Base-by-base conservation (phyloP, 108 stramenopile genomes). In the Skeletonema tropicum region DNA sequence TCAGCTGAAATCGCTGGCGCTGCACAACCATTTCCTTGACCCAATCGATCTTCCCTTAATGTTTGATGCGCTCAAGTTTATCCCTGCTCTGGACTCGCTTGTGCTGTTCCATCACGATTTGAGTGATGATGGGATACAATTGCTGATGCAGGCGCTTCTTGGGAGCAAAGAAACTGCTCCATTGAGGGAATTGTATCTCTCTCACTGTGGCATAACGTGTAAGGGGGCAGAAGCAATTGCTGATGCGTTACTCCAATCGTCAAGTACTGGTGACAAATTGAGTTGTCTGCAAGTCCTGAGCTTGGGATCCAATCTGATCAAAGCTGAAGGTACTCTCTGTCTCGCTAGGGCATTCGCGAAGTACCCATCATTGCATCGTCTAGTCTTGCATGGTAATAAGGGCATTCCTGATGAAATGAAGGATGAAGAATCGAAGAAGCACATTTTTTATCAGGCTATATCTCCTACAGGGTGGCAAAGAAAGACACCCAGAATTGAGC, bases 61-160 rank as follows among this genome's bases (percentile, higher is more conserved):
- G 23, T 70, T 70, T 58, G 64, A 57, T 32, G 76, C 60, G 14
- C 31, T 77, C 31, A 15, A n/a, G 13, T 29, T 29, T 32, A 6
- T 77, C 15, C 62, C 49, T 26, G 10, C 62, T 41, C 41, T 77
- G 4, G 62, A 70, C 8, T 57, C 30, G 6, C 39, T 70, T 2
- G 57, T 70, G 14, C 8, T 77, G 21, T 77, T 77, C 57, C 61
- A 77, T 65, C 76, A 77, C 32, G 63, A 77, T 65, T 26, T 77
- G 55, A 55, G 69, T 11, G 69, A 77, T 21, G 38, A 65, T 26
- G 45, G 45, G 7, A 63, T 64, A 3, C 33, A n/a, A 5, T 14
- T 70, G 57, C 52, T 77, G 2, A 41, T 77, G 49, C 19, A 64
- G 42, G 19, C 49, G 3, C 42, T 76, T 17, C 57, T 46, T 7